Evolutionary conservation across 371 early-diverging fungal species (phyloP).

Genomic region (Smittium mucronatum): DNA sequence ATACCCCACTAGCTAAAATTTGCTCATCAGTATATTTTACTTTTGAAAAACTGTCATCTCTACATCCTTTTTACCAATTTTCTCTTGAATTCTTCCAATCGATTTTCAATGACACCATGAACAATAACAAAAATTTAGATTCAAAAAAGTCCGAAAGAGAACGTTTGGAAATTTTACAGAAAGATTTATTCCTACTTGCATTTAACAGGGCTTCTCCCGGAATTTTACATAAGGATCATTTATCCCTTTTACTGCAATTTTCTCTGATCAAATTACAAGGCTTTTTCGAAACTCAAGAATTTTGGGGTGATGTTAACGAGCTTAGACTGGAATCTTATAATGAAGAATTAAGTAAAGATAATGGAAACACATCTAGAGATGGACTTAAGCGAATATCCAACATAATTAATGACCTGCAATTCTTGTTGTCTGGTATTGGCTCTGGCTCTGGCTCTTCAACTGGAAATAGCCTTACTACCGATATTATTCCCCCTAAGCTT

Average conservation of each 20-base stretch:
- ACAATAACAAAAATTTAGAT: constrained; percentile 52
- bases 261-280: constrained; percentile 73
- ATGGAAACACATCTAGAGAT: background rate
- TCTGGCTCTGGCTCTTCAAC: background rate
- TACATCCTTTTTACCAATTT: constrained; percentile 95
- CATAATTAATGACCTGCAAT: constrained; percentile 39
- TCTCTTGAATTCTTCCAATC: constrained; percentile 92
- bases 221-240: constrained; percentile 80
- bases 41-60: constrained; percentile 79
- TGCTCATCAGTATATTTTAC: constrained; percentile 91
- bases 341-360: background rate
- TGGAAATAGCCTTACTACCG: background rate
- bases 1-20: constrained; percentile 81
- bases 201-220: constrained; percentile 72
- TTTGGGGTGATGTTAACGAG: constrained; percentile 13
- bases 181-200: constrained; percentile 72
- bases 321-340: background rate
- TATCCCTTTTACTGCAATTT: constrained; percentile 75
- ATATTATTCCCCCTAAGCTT: constrained; percentile 32
- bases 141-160: constrained; percentile 54
- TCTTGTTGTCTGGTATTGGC: constrained; percentile 39
- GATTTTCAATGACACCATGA: constrained; percentile 79
- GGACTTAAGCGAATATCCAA: constrained; percentile 1
- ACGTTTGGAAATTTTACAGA: constrained; percentile 60
- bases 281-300: constrained; percentile 5